phyloP scores from a whole-genome alignment of 257 asterid genomes.

The Solanum rostratum region DNA sequence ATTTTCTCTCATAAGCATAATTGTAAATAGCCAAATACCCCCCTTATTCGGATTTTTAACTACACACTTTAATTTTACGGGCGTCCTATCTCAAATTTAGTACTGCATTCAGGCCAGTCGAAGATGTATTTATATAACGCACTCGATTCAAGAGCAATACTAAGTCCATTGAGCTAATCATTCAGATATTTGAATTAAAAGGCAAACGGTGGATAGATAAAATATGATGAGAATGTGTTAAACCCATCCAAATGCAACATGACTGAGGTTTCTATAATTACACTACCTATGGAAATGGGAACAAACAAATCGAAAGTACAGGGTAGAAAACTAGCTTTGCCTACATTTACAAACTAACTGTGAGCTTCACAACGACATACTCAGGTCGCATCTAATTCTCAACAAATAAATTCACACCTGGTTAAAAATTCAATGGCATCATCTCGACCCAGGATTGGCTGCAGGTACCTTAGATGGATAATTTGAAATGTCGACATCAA shows the following conservation, averaged over 20 bases:
- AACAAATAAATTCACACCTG: background rate
- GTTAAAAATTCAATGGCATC: constrained; percentile 21
- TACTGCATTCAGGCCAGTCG: too few species aligned
- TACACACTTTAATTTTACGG: too few species aligned
- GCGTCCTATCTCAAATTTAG: too few species aligned
- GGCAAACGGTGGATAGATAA: background rate
- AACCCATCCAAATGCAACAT: background rate
- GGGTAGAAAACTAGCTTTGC: background rate
- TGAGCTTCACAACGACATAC: background rate
- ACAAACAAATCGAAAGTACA: background rate
- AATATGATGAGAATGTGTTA: background rate
- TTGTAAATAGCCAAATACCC: too few species aligned
- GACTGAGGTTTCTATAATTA: background rate
- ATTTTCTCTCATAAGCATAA: too few species aligned
- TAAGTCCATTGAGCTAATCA: too few species aligned
- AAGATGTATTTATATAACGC: too few species aligned
- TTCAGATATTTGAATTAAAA: background rate
- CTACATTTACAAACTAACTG: constrained; percentile 3
- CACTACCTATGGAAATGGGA: background rate
- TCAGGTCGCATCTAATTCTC: background rate
- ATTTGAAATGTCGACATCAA: constrained; percentile 68
- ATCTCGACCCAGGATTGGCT: constrained; percentile 29
- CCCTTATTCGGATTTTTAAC: too few species aligned
- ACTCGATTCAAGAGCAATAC: too few species aligned
- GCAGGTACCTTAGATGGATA: constrained; percentile 51